Base-by-base conservation (phyloP, 306 rosid genomes). In the Fagus sylvatica region DNA sequence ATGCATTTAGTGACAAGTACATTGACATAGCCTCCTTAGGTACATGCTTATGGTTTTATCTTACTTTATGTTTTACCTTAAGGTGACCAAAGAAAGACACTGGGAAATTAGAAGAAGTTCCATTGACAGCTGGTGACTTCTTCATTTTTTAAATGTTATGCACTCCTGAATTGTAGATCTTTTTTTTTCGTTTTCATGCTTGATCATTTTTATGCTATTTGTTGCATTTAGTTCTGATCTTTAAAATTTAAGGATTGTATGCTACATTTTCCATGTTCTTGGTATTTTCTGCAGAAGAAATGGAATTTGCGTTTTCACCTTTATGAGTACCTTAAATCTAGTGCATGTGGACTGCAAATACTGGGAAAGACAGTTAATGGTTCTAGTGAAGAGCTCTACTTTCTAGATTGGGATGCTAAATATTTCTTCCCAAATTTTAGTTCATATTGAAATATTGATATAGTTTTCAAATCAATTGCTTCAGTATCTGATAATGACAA, bases 1-100 rank as follows among this genome's bases (percentile, higher is more conserved):
- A 85, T 87, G 93, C 97, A 70, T 91, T 95, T 81, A 93, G 99
- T 88, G 99, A 95, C 86, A 95, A 93, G 82, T 95, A 95, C 91
- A 89, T 97, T 22, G 99, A 95, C 85, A 87, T 95, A 76, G 99
- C 98, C 51, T 91, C 99, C 60, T 85, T 95, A 82, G 99, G 99
- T 95, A 90, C 60, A 12, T 56, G n/a, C 49, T 46, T 61, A 4
- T 22, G 28, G 71, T 12, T 82, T 73, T 71, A 71, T 67, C 34
- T 62, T 59, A 13, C 59, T 22, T 36, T 42, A 13, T 59, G 53
- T 71, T 40, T 68, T 7, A 4, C 36, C 79, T 84, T 75, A 33
- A 32, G 69, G 83, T 49, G 37, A 74, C 42, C 13, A 49, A 39
- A 51, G 51, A 54, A 17, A 32, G 41, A 8, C 7, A 60, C 22